A percentile compares a stretch with the other conserved stretches of the same genome.
Conservation (phyloP, 2,329 filamentous ascomycete genomes). For the Pseudocercospora pini-densiflorae region DNA sequence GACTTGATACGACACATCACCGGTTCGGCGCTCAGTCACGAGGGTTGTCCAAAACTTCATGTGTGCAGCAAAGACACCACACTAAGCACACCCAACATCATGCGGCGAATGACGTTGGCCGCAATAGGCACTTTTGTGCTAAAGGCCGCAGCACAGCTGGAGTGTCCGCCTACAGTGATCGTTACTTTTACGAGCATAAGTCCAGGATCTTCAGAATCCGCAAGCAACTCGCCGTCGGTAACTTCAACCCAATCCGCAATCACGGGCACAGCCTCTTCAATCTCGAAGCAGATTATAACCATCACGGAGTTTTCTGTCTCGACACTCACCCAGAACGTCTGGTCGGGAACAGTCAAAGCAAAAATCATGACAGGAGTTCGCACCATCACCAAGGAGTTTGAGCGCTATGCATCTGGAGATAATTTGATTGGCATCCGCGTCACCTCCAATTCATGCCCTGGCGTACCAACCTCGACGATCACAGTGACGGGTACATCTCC, state of each 20-base stretch:
- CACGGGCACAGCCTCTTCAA: neutral
- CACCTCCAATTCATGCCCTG: constrained; percentile 6
- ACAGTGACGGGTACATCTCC: neutral
- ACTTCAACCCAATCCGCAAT: neutral
- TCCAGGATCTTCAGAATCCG: neutral
- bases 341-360: neutral
- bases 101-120: neutral
- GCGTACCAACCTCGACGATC: constrained; percentile 1
- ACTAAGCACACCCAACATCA: neutral
- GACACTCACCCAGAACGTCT: neutral
- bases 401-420: neutral
- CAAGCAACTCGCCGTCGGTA: neutral
- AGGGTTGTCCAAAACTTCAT: neutral
- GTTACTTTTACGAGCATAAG: neutral
- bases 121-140: neutral
- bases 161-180: neutral
- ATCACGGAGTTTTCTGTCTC: neutral
- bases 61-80: neutral
- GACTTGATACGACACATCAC: neutral
- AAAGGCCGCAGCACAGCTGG: neutral
- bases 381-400: neutral
- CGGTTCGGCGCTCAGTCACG: neutral
- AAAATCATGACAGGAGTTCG: neutral
- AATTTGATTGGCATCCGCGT: neutral
- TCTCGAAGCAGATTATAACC: constrained; percentile 1